Conservation (phyloP, 352 stramenopile species). For the Phytopythium oedochilum region DNA sequence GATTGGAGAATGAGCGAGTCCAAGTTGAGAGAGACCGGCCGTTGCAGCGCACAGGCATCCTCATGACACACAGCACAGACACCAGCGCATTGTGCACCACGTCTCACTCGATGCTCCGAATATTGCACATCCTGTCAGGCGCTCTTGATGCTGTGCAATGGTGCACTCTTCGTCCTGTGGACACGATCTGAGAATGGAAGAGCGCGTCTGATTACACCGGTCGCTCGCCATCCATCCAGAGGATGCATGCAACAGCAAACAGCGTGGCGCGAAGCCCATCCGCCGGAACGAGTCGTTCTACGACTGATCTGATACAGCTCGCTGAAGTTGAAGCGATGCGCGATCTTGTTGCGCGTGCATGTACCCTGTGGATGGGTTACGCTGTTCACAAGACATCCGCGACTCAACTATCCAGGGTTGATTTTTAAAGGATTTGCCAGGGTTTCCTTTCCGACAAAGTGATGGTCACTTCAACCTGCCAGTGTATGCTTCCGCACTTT, state of each 20-base stretch:
- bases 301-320: no score
- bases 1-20: slow-evolving; percentile 4
- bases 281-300: no score
- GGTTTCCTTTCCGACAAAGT: neutral
- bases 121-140: neutral
- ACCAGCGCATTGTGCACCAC: neutral
- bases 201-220: neutral
- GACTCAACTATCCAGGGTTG: no score
- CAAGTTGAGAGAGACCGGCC: neutral
- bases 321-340: no score
- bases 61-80: no score
- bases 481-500: neutral
- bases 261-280: no score
- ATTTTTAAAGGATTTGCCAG: neutral
- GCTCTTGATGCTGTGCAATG: neutral
- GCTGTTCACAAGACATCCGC: no score
- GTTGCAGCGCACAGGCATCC: no score
- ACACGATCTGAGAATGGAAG: slow-evolving; percentile 1
- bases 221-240: neutral
- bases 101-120: no score
- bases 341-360: no score
- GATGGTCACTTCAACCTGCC: slow-evolving; percentile 4
- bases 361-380: no score
- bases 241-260: no score
- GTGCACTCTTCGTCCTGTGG: neutral